Evolutionary conservation across 352 stramenopile species (phyloP), one percentile per base, ranked within the genome.

Genomic region (Plasmopara muralis): DNA sequence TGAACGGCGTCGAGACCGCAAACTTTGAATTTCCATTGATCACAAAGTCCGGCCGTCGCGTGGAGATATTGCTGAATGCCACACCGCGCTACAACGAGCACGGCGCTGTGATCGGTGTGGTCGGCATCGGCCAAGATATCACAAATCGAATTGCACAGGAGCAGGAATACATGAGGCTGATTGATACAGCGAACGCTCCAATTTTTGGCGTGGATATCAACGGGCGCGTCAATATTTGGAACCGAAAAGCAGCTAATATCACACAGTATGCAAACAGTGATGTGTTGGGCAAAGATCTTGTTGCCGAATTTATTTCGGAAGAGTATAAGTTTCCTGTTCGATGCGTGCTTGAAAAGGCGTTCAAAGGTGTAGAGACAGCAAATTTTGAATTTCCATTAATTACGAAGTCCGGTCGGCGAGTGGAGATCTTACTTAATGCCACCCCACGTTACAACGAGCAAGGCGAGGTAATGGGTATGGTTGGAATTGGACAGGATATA

Each of bases 351-450:
- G 37, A 56, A 16, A 63, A 63, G 28, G 55, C 55, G 0, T 56
- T 58, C 10, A 12, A 63, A 50, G 47, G 45, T n/a, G 47, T 53
- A 4, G 47, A 53, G 25, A 53, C 47, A 0, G 47, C 47, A 3
- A 53, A 53, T 25, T 53, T 53, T 25, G 20, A 25, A 25, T 25
- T 25, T 25, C 20, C 20, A 25, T 25, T 25, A 3, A 25, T 25
- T 25, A 90, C 79, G 0, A 67, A 76, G 8, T 63, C 72, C 2
- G 75, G 75, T 30, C 77, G 72, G 3, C 62, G 63, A 18, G 80
- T 89, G 30, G 69, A 86, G 15, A 79, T 79, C 34, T 25, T 83
- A 16, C 49, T 83, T 20, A 83, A 83, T 15, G 72, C 70, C 0
- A 80, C 67, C 15, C 50, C 70, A 28, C 60, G 67, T 7, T 75